Base-by-base conservation (phyloP, 176 grass and related monocot species). In the Saccharum spontaneum region DNA sequence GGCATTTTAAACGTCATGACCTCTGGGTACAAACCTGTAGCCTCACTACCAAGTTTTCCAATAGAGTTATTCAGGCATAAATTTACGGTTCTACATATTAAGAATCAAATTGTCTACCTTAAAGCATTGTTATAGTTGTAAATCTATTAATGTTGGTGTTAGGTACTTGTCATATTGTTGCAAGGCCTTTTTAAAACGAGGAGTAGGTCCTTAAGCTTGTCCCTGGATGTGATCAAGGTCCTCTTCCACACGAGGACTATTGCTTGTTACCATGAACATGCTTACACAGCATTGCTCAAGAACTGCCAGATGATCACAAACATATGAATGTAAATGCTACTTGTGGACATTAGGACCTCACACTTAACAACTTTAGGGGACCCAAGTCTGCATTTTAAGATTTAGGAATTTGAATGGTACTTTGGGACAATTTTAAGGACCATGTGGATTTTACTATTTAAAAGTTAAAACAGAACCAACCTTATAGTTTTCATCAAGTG, bases 61-160 rank as follows among this genome's bases (percentile, higher is more conserved):
- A 9, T 44, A 24, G 69, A 50, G 24, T 50, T 74, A 74, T 48
- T 10, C 7, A 50, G 14, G 71, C 13, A 73, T 31, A 50, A 74
- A 50, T 45, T 74, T 74, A 74, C 13, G 3, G 44, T 10, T 49
- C 2, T 8, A 50, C 24, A 74, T 73, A 46, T 50, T 28, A 49
- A 18, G 5, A 16, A 67, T 23, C 8, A 49, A 22, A 15, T 10
- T 79, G 3, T 79, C 22, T 48, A 69, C 8, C 14, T 59, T 41
- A 70, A 3, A 17, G 13, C 28, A 61, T 37, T 72, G 46, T 69
- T 37, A 79, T 69, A 16, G 13, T 31, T 55, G 10, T 8, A 43
- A 52, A 86, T 73, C 34, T 80, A 16, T 52, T 79, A 30, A 55
- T 10, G 7, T 43, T 67, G 24, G 55, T 86, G 41, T 44, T 80